These are phyloP conservation scores for Scedosporium aurantiacum DNA, from an alignment of 2,329 filamentous ascomycete species.

Conservation along the genomic window DNA sequence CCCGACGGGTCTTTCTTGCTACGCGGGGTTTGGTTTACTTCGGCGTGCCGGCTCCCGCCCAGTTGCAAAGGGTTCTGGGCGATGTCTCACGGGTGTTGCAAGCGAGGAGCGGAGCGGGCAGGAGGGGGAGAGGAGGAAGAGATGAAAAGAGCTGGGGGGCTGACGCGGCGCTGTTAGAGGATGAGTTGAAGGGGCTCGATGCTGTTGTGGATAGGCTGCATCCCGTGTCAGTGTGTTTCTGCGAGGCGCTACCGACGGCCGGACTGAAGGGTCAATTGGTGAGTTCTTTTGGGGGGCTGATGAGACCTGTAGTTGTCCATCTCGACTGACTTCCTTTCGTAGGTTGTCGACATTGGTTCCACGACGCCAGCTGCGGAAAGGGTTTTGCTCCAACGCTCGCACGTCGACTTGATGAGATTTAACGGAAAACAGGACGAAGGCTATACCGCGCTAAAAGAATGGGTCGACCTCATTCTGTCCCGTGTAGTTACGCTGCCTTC, in stretches of 20 bases:
- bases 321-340: neutral
- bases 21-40: constrained; percentile 5
- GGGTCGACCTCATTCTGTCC: neutral
- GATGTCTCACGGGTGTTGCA: neutral
- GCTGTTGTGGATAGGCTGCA: neutral
- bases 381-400: constrained; percentile 1
- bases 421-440: neutral
- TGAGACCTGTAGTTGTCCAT: neutral
- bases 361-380: neutral
- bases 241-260: constrained; percentile 1
- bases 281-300: neutral
- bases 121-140: neutral
- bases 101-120: neutral
- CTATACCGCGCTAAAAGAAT: constrained; percentile 1
- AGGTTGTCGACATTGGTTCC: constrained; percentile 4
- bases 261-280: neutral
- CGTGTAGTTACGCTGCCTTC: neutral
- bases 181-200: neutral
- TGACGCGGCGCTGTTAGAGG: constrained; percentile 1
- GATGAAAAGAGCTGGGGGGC: neutral
- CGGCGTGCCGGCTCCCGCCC: constrained; percentile 1
- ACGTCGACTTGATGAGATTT: constrained; percentile 4
- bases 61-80: neutral
- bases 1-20: neutral
- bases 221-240: constrained; percentile 4